Conservation (phyloP, 192 early-diverging fungal genomes). For the Entomortierella chlamydospora region DNA sequence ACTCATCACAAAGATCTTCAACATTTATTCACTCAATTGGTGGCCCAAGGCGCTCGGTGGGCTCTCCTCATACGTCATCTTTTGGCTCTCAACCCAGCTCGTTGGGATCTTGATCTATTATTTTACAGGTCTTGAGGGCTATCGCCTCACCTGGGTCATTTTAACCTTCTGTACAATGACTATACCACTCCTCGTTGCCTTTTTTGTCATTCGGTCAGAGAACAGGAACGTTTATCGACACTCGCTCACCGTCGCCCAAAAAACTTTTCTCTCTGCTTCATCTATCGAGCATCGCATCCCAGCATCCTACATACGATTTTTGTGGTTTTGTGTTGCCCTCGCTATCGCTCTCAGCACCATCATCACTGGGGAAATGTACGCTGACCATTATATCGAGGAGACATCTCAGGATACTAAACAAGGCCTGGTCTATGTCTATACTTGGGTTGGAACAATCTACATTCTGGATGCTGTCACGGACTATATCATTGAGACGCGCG, state of each 20-base stretch:
- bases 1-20: constrained; percentile 82
- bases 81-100: constrained; percentile 71
- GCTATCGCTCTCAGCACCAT: constrained; percentile 76
- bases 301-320: constrained; percentile 76
- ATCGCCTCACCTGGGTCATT: constrained; percentile 74
- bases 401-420: constrained; percentile 67
- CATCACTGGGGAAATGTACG: constrained; percentile 75
- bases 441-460: constrained; percentile 78
- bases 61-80: constrained; percentile 69
- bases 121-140: constrained; percentile 62
- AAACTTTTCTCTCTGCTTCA: constrained; percentile 63
- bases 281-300: constrained; percentile 65
- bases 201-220: constrained; percentile 63
- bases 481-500: constrained; percentile 71
- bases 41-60: constrained; percentile 78
- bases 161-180: constrained; percentile 80
- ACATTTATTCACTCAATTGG: constrained; percentile 83
- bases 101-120: constrained; percentile 70
- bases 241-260: constrained; percentile 63
- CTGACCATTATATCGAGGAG: constrained; percentile 65
- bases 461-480: constrained; percentile 73
- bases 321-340: constrained; percentile 81
- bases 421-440: constrained; percentile 77
- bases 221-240: constrained; percentile 61
- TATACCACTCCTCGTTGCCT: constrained; percentile 74